phyloP scores from a whole-genome alignment of 2,329 filamentous ascomycete species.

The Sporothrix schenckii region DNA sequence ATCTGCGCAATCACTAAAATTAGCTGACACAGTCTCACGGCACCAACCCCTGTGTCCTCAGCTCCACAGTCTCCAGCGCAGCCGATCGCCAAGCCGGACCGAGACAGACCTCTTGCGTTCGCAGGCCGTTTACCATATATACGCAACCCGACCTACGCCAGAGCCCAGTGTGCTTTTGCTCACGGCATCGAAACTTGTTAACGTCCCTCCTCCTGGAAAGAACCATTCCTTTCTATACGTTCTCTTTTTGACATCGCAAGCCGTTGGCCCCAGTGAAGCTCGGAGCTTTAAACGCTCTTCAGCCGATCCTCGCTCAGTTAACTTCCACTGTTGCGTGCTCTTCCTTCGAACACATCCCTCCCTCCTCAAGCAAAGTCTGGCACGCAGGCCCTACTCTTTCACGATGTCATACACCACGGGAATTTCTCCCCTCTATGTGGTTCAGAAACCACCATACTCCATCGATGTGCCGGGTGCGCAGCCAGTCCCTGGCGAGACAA shows the following conservation, averaged over 20 bases:
- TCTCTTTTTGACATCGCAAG: not conserved
- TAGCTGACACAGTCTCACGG: not conserved
- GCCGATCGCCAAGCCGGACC: conserved; percentile 15
- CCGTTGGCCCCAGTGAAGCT: not conserved
- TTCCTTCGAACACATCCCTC: no score
- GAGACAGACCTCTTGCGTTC: not conserved
- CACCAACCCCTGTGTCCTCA: not conserved
- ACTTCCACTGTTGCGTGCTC: not conserved
- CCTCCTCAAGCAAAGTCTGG: not conserved
- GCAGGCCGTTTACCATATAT: not conserved
- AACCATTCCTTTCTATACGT: not conserved
- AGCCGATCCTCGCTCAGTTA: not conserved
- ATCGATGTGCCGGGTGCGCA: conserved; percentile 70
- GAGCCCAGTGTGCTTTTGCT: not conserved
- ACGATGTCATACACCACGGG: conserved; percentile 40
- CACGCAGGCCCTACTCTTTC: not conserved
- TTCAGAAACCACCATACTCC: conserved; percentile 73
- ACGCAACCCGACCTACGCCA: not conserved
- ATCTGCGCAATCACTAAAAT: not conserved
- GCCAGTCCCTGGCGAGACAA: conserved; percentile 77
- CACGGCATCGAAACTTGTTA: not conserved
- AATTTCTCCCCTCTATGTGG: conserved; percentile 58
- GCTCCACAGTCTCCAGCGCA: not conserved
- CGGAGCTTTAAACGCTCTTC: no score
- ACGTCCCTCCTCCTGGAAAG: not conserved